Conservation (phyloP, 164 flowering plant genomes). For the Berberis thunbergii region DNA sequence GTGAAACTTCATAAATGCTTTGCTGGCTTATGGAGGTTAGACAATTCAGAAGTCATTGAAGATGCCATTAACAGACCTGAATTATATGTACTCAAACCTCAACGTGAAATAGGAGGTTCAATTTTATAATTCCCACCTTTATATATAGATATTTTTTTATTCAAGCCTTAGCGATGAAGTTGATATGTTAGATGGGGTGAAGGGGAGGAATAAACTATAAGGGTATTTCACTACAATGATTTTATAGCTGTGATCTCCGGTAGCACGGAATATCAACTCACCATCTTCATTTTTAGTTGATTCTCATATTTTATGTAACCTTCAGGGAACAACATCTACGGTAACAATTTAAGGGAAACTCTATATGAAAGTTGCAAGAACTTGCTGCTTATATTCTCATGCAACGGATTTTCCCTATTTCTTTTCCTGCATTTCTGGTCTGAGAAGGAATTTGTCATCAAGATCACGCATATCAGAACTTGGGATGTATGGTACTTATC, state of each 20-base stretch:
- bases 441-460: slow-evolving; percentile 71
- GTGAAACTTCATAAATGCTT: slow-evolving; percentile 72
- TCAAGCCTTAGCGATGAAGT: too few relatives aligned
- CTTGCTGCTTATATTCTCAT: slow-evolving; percentile 86
- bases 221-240: too few relatives aligned
- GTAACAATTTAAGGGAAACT: slow-evolving; percentile 58
- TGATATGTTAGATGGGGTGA: too few relatives aligned
- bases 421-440: slow-evolving; percentile 43
- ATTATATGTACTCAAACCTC: slow-evolving; percentile 87
- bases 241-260: too few relatives aligned
- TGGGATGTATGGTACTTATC: slow-evolving; percentile 80
- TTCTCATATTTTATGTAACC: neutral
- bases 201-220: too few relatives aligned
- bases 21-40: slow-evolving; percentile 97
- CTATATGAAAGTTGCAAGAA: slow-evolving; percentile 49
- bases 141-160: neutral
- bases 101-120: slow-evolving; percentile 97
- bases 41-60: slow-evolving; percentile 42
- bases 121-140: slow-evolving; percentile 1
- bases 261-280: too few relatives aligned
- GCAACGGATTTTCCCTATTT: slow-evolving; percentile 82
- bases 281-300: neutral
- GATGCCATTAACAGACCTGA: slow-evolving; percentile 78
- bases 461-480: slow-evolving; percentile 82
- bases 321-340: slow-evolving; percentile 90